Base-by-base conservation (phyloP, 306 rosid genomes). In the Elaeagnus macrophylla region DNA sequence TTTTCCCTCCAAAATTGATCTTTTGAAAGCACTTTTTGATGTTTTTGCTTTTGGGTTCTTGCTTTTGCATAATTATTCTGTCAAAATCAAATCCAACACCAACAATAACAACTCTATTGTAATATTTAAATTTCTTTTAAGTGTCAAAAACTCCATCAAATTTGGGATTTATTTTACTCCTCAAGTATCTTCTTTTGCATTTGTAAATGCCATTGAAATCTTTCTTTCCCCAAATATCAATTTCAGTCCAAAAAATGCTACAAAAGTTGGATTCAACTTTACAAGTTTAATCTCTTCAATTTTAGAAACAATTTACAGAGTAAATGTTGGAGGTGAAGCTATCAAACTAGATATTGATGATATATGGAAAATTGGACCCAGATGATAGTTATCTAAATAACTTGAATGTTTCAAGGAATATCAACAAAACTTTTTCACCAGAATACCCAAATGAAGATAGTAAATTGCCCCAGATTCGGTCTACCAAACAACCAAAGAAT, bases 121-220 rank as follows among this genome's bases (percentile, higher is more conserved):
- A 6, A 12, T 69, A 12, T 39, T 53, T 47, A 81, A 81, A 37
- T 78, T 78, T 44, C 60, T 72, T 12, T 47, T 72, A 2, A 8
- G 9, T 12, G 64, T 67, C 12, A 3, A n/a, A n/a, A n/a, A 6
- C 5, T 0, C 16, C 37, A 15, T n/a, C 2, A 37, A 37, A 39
- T 72, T 81, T 7, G 18, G 39, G 11, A 42, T 78, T 3, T 48
- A 25, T 36, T 78, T 78, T 18, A n/a, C 41, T 0, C 82, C 82
- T 19, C 50, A 10, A 7, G 54, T 10, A 17, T 60, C 80, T 11
- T 69, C 80, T n/a, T 43, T 78, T 42, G 88, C 88, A 0, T 75
- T 64, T 64, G 60, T 75, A 1, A 81, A 78, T 61, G 88, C 84
- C 39, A 75, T 78, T 9, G 84, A 81, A 70, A 54, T 78, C 38